A percentile compares a stretch with the other conserved stretches of the same genome.
Conservation (phyloP, 768 basidiomycete species). For the Mycena pura region DNA sequence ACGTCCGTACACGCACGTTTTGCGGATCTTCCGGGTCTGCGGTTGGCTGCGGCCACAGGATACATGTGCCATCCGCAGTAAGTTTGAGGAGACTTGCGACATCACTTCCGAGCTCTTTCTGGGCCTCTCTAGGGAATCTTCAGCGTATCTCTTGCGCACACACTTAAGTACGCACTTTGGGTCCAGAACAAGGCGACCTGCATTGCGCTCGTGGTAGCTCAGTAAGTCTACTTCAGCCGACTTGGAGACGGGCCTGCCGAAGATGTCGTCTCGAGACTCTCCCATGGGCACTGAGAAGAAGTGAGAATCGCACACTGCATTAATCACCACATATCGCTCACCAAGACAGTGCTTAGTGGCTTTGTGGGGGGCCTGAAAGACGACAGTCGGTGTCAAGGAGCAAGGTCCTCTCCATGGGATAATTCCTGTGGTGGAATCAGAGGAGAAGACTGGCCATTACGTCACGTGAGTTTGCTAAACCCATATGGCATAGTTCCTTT, state of each 20-base stretch:
- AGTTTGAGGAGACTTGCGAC: slow-evolving; percentile 64
- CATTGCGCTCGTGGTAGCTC: slow-evolving; percentile 26
- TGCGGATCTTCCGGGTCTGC: slow-evolving; percentile 70
- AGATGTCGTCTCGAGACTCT: background rate
- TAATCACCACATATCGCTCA: no score
- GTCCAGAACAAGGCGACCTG: slow-evolving; percentile 27
- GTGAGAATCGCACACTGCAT: no score
- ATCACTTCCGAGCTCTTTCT: slow-evolving; percentile 63
- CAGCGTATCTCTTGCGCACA: background rate
- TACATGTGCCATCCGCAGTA: slow-evolving; percentile 58
- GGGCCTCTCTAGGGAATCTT: slow-evolving; percentile 55
- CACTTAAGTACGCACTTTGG: slow-evolving; percentile 17
- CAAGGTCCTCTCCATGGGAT: no score
- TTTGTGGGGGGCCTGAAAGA: no score
- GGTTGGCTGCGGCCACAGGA: slow-evolving; percentile 75
- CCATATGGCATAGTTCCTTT: no score
- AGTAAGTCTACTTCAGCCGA: slow-evolving; percentile 15
- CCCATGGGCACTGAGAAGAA: slow-evolving; percentile 10
- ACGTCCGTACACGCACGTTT: slow-evolving; percentile 46
- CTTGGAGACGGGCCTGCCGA: slow-evolving; percentile 5
- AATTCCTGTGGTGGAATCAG: no score
- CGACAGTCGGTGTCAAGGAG: no score
- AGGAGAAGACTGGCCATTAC: no score
- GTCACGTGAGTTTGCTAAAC: no score
- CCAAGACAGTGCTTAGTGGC: no score